phyloP scores from a whole-genome alignment of 495 filamentous ascomycete genomes.

The Polyplosphaeria fusca region DNA sequence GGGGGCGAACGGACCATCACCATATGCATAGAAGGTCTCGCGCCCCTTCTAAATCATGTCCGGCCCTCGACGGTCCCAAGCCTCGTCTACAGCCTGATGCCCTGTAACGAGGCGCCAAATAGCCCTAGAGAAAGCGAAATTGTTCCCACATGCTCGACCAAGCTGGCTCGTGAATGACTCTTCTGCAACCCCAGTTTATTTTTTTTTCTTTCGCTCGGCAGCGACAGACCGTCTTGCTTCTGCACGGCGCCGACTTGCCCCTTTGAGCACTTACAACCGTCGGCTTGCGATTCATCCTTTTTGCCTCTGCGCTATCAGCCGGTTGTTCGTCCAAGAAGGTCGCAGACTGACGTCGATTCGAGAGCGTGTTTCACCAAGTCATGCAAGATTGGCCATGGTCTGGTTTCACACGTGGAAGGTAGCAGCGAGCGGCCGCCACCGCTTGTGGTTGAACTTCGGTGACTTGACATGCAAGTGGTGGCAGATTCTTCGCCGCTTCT shows the following conservation, averaged over 20 bases:
- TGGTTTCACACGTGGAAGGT: background rate
- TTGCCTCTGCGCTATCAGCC: background rate
- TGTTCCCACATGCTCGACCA: too few relatives aligned
- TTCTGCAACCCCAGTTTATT: too few relatives aligned
- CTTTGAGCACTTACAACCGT: background rate
- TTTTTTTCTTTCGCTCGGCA: too few relatives aligned
- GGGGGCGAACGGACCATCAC: constrained; percentile 2
- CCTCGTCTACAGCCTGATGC: background rate
- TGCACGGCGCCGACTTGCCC: background rate
- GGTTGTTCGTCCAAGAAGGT: background rate
- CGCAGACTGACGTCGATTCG: background rate
- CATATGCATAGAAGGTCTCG: background rate
- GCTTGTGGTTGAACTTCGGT: background rate
- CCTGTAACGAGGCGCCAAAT: background rate
- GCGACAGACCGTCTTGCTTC: background rate
- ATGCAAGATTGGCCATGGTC: too few relatives aligned
- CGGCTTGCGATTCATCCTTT: background rate
- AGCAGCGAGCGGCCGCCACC: background rate
- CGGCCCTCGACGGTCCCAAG: background rate
- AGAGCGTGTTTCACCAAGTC: too few relatives aligned
- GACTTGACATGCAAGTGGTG: background rate
- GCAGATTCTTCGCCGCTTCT: background rate
- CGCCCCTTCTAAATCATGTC: constrained; percentile 1
- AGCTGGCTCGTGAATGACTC: too few relatives aligned
- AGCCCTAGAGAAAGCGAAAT: constrained; percentile 52